Percentiles rank a stretch among this genome's conserved stretches.
Conservation (phyloP, 345 rosid species). For the Physaria fendleri region DNA sequence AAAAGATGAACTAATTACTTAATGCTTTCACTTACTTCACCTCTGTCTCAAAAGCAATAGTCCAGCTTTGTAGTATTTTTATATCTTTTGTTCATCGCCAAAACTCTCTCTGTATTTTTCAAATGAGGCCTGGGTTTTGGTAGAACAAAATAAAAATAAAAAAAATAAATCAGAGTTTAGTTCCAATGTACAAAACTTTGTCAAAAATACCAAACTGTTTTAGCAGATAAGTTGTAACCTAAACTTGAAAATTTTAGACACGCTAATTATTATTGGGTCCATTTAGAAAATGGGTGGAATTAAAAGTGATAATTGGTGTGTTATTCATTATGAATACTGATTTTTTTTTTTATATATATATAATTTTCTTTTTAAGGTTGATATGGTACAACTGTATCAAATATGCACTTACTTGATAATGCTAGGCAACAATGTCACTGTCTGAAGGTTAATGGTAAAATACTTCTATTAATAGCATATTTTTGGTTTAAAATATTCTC, state of each 20-base stretch:
- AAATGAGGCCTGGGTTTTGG: too few species aligned
- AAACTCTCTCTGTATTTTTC: too few species aligned
- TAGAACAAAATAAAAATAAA: neutral
- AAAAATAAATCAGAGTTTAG: neutral
- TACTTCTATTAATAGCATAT: neutral
- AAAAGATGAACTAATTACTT: neutral
- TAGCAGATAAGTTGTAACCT: constrained; percentile 18
- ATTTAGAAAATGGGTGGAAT: too few species aligned
- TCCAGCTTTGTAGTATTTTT: too few species aligned
- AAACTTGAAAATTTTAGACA: neutral
- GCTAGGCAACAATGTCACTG: neutral
- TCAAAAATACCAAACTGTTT: constrained; percentile 3
- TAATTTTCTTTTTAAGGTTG: too few species aligned
- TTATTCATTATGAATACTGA: too few species aligned
- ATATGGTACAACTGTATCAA: too few species aligned
- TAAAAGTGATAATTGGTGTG: too few species aligned
- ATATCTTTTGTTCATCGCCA: too few species aligned
- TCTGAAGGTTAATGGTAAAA: neutral
- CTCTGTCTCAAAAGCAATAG: too few species aligned
- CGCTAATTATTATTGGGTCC: constrained; percentile 11
- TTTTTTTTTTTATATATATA: too few species aligned
- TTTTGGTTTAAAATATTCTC: neutral
- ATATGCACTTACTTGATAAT: neutral
- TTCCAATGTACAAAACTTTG: neutral
- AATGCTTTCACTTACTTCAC: neutral